Evolutionary conservation across 1,139 yeast species (phyloP).

Genomic region (Suhomyces kunorum): DNA sequence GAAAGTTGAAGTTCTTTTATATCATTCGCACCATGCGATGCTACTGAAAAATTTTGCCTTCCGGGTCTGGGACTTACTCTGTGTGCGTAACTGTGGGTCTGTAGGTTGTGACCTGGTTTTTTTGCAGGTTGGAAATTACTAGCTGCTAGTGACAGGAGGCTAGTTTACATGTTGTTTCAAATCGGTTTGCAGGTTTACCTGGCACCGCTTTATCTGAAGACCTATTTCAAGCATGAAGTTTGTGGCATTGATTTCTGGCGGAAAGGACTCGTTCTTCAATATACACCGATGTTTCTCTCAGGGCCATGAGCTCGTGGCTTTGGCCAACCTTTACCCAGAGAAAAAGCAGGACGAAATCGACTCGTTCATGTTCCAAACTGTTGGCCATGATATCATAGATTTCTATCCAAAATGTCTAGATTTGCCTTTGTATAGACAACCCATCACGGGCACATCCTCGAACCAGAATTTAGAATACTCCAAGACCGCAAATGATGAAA

Average conservation of each 20-base stretch:
- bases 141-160: neutral
- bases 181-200: constrained; percentile 1
- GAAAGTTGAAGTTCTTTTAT: constrained; percentile 10
- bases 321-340: constrained; percentile 81
- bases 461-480: constrained; percentile 71
- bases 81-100: constrained; percentile 10
- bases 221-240: constrained; percentile 66
- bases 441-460: constrained; percentile 62
- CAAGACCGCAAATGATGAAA: constrained; percentile 71
- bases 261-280: constrained; percentile 92
- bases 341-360: constrained; percentile 63
- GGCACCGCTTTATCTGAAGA: neutral
- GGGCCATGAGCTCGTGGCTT: constrained; percentile 81
- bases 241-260: constrained; percentile 90
- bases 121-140: neutral
- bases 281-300: constrained; percentile 77
- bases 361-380: constrained; percentile 97
- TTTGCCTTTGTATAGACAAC: constrained; percentile 76
- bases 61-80: constrained; percentile 1
- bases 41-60: constrained; percentile 13
- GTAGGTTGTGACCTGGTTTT: constrained; percentile 11
- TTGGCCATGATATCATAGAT: constrained; percentile 82
- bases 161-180: neutral
- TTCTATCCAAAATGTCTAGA: constrained; percentile 69
- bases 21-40: constrained; percentile 4